Percentiles rank a stretch among this genome's conserved stretches.
Evolutionary conservation across 2,329 filamentous ascomycete genomes (phyloP).

Genomic region (Zymoseptoria passerinii): DNA sequence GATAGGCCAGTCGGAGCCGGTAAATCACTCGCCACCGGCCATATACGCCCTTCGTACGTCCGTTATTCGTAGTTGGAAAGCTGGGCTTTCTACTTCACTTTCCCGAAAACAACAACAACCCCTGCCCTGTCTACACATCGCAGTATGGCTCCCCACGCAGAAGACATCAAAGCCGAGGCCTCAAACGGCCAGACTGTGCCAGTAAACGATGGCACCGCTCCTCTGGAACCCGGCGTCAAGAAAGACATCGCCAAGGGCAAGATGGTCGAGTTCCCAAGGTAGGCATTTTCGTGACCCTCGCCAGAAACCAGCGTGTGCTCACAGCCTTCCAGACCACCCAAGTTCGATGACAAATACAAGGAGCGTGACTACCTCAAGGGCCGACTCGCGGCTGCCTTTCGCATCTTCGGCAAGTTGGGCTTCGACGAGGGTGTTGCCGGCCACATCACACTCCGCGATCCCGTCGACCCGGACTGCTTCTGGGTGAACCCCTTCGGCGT

Average conservation of each 20-base stretch:
- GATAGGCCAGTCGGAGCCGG: not conserved
- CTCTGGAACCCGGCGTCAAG: conserved; percentile 28
- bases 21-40: not conserved
- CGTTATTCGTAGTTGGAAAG: not conserved
- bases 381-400: conserved; percentile 38
- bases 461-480: conserved; percentile 25
- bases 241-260: conserved; percentile 26
- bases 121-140: not conserved
- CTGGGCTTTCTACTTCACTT: not conserved
- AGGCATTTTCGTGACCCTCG: not conserved
- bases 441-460: conserved; percentile 37
- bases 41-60: not conserved
- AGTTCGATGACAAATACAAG: conserved; percentile 31
- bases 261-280: conserved; percentile 24
- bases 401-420: conserved; percentile 36
- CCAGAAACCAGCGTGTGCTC: not conserved
- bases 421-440: conserved; percentile 36
- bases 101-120: not conserved
- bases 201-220: conserved; percentile 24
- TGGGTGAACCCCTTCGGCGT: conserved; percentile 35
- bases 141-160: conserved; percentile 29
- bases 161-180: conserved; percentile 15
- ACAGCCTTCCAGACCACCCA: conserved; percentile 17
- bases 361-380: conserved; percentile 37
- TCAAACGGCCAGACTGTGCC: conserved; percentile 22